Base-by-base conservation (phyloP, 805 yeast genomes). In the Pichia exigua region DNA sequence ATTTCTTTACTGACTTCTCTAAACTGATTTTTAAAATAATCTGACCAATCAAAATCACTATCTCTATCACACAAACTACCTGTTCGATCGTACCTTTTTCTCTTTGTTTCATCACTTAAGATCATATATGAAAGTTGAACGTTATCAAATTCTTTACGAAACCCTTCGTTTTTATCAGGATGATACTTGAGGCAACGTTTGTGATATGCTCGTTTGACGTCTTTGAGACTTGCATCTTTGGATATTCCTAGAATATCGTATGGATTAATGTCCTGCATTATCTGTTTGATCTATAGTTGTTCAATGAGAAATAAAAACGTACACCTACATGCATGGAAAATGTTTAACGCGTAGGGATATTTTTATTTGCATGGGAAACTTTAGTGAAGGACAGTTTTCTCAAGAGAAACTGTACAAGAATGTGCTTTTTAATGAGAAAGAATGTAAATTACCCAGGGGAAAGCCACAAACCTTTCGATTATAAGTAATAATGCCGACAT, bases 61-160 rank as follows among this genome's bases (percentile, higher is more conserved):
- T 71, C 75, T 35, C 63, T 70, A 42, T 12, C 41, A 59, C 42
- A 76, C 81, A 9, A 73, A 76, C 30, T 82, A 61, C 95, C 96
- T 0, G 92, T 84, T n/a, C 65, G 62, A 60, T 89, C 96, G 61
- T 79, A 89, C 21, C 77, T 65, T 44, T 70, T 71, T 28, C 88
- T 71, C 55, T 78, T 75, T 39, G 66, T 64, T 0, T 74, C 69
- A 61, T 89, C 94, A 27, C 79, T 72, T 26, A 89, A 69, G 0
- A 89, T 74, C 43, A 83, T 72, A 64, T 86, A 87, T 21, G 95
- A 83, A 60, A 87, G 82, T 62, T 87, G 91, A 20, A 89, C 75
- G 57, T 78, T 69, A 47, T 88, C 85, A 65, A 90, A 89, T 54
- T 59, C 46, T 61, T 68, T 12, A 56, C 66, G 39, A 65, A 66